Evolutionary conservation across 2,329 filamentous ascomycete genomes (phyloP).

Genomic region (Fusarium multiceps): DNA sequence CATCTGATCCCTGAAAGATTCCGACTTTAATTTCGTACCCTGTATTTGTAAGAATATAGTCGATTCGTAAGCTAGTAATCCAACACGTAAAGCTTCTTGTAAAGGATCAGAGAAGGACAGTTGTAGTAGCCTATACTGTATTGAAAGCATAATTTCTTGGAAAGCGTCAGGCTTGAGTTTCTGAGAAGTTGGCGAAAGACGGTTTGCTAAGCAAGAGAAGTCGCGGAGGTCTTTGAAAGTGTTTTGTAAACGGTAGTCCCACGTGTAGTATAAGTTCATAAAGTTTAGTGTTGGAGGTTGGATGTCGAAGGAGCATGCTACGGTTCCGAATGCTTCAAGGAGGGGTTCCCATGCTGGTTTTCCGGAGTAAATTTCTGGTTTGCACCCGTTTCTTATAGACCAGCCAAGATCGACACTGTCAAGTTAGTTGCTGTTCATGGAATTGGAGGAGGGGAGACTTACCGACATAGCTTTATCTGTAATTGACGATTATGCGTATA

Average conservation of each 20-base stretch:
- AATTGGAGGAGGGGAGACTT: neutral
- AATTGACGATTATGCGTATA: constrained; percentile 44
- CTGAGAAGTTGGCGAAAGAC: constrained; percentile 19
- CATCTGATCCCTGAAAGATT: constrained; percentile 21
- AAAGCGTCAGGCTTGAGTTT: constrained; percentile 46
- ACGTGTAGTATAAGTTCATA: constrained; percentile 14
- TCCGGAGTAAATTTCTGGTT: constrained; percentile 37
- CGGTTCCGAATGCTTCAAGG: neutral
- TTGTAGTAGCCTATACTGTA: constrained; percentile 47
- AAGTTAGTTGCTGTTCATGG: neutral
- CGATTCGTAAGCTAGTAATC: constrained; percentile 47
- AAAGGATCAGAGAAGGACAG: constrained; percentile 37
- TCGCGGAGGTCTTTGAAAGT: constrained; percentile 47
- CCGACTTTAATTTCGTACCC: constrained; percentile 33
- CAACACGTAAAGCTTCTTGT: constrained; percentile 43
- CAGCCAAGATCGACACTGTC: constrained; percentile 46
- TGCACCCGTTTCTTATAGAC: constrained; percentile 42
- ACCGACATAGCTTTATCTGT: constrained; percentile 48
- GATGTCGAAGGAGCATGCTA: neutral
- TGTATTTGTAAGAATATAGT: constrained; percentile 44
- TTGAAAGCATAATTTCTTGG: constrained; percentile 47
- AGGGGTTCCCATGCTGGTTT: constrained; percentile 38
- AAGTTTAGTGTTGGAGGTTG: constrained; percentile 9
- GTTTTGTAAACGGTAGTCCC: constrained; percentile 43
- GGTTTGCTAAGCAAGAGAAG: constrained; percentile 46